Evolutionary conservation across 768 basidiomycete species (phyloP).

Genomic region (Calocybe cyanea): DNA sequence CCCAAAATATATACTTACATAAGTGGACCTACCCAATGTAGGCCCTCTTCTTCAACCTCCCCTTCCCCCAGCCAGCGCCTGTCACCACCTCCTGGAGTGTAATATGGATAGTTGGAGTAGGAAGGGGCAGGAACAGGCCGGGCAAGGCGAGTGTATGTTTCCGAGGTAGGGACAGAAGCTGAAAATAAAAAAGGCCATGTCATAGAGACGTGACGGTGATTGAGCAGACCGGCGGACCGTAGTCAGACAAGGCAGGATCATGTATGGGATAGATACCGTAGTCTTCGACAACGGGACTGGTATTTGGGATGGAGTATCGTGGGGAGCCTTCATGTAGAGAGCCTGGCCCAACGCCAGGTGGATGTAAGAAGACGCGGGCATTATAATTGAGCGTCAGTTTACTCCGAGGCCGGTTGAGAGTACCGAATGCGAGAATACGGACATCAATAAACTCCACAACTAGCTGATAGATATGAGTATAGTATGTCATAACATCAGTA

Average conservation of each 20-base stretch:
- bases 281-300: constrained; percentile 29
- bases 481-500: background rate
- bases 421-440: constrained; percentile 69
- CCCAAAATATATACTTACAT: constrained; percentile 37
- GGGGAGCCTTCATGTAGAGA: constrained; percentile 6
- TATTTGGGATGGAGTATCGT: constrained; percentile 10
- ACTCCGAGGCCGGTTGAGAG: constrained; percentile 53
- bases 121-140: constrained; percentile 54
- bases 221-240: constrained; percentile 22
- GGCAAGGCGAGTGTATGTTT: constrained; percentile 40
- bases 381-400: constrained; percentile 59
- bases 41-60: constrained; percentile 52
- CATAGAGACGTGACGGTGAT: constrained; percentile 2
- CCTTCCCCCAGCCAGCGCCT: constrained; percentile 55
- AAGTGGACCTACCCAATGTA: constrained; percentile 69
- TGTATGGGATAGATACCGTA: constrained; percentile 43
- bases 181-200: constrained; percentile 19
- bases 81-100: constrained; percentile 67
- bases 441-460: constrained; percentile 70
- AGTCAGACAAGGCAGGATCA: constrained; percentile 23
- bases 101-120: constrained; percentile 67
- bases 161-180: constrained; percentile 26
- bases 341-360: constrained; percentile 51
- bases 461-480: constrained; percentile 37
- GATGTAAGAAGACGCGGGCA: constrained; percentile 66